These are phyloP conservation scores for Aspergillus ruber DNA, from an alignment of 2,329 filamentous ascomycete species.

Conservation along the genomic window DNA sequence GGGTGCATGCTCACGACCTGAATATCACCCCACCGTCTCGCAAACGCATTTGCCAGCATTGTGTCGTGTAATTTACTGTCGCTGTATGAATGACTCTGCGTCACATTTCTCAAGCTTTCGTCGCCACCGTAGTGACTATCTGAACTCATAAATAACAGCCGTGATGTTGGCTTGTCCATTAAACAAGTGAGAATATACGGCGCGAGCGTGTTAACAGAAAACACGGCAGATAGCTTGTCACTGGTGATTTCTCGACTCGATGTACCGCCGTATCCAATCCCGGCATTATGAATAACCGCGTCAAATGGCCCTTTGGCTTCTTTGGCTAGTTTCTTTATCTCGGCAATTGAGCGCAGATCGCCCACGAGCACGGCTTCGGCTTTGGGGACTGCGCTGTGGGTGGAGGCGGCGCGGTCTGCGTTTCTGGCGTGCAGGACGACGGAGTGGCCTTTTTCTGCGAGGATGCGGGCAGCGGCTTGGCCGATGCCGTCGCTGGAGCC, in stretches of 20 bases:
- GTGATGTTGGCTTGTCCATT: constrained; percentile 41
- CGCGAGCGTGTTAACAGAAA: constrained; percentile 53
- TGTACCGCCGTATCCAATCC: constrained; percentile 37
- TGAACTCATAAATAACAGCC: constrained; percentile 49
- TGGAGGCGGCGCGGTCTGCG: constrained; percentile 46
- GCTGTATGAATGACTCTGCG: constrained; percentile 42
- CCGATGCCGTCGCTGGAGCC: constrained; percentile 55
- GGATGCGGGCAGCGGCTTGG: constrained; percentile 44
- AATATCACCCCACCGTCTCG: constrained; percentile 41
- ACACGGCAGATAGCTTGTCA: constrained; percentile 45
- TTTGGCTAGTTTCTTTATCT: constrained; percentile 47
- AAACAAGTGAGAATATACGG: constrained; percentile 52
- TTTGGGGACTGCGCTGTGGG: constrained; percentile 42
- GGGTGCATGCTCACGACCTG: constrained; percentile 46
- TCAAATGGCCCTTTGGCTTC: constrained; percentile 51
- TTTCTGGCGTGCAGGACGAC: constrained; percentile 55
- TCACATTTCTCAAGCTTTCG: constrained; percentile 28
- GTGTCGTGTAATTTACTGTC: constrained; percentile 54
- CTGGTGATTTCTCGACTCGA: constrained; percentile 34
- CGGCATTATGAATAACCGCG: constrained; percentile 54
- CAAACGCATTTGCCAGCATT: constrained; percentile 51
- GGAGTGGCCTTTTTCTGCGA: constrained; percentile 47
- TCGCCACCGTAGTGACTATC: constrained; percentile 47
- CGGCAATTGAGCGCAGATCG: constrained; percentile 47
- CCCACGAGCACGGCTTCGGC: constrained; percentile 48